Evolutionary conservation across 2,329 filamentous ascomycete species (phyloP), one percentile per base, ranked within the genome.

Genomic region (Claviceps pazoutovae): DNA sequence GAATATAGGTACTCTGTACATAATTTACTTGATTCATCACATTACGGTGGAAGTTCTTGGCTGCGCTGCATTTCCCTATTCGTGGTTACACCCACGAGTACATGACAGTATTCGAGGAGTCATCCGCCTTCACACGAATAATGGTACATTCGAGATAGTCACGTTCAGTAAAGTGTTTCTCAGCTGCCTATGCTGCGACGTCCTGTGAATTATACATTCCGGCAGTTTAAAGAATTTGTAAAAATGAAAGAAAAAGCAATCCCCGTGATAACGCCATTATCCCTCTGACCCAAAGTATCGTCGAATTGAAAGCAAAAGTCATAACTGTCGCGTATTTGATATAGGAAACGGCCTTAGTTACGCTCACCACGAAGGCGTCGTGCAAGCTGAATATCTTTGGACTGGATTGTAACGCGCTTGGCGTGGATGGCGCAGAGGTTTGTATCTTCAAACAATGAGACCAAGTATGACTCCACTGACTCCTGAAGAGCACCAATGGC

Each of bases 391-490:
- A 97, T 96, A 65, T 96, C 91, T 80, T 96, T 96, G 60, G 83
- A 84, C 74, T 91, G 91, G 74, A 97, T 97, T 66, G 91, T 97
- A 67, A 97, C 93, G 76, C 93, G 89, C 83, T 97, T 97, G 74
- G 93, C 91, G 75, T 97, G 93, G 72, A 97, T 95, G 67, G 93
- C 91, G 75, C 91, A 97, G 50, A 95, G 76, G 78, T 97, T 97
- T 75, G 91, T 96, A 70, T 97, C 91, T 74, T 97, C 90, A 64
- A 97, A 97, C 59, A 97, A 84, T 45, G 90, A 95, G 73, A 97
- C 90, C 65, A 98, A 86, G 76, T 96, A 97, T 2, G 93, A 95
- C 79, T 98, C 93, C 60, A 95, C 90, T 51, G 93, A 95, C 79
- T 98, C 93, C 76, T 98, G 91, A 42, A 98, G 84, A 59, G 93